Conservation (phyloP, 1,284 basidiomycete species). For the Leucoagaricus sp. region DNA sequence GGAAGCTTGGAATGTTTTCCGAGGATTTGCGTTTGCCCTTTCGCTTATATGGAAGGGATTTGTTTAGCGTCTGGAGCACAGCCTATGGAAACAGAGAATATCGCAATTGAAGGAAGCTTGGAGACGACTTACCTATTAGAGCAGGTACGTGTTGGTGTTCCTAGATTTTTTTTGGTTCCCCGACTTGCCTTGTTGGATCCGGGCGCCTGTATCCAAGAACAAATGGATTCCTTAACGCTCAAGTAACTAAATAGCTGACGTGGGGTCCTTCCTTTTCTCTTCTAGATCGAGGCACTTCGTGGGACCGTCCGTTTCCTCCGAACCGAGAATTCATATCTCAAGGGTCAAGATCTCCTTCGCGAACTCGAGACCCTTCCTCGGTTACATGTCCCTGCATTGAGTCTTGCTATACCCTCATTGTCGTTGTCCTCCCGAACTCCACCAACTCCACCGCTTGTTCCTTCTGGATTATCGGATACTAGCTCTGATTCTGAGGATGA, state of each 20-base stretch:
- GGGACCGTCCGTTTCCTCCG: conserved; percentile 89
- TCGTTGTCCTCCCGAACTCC: no score
- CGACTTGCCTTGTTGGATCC: no score
- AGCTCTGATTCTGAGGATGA: conserved; percentile 33
- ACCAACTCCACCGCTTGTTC: conserved; percentile 61
- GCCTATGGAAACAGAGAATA: conserved; percentile 57
- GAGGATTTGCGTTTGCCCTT: no score
- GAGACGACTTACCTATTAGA: conserved; percentile 86
- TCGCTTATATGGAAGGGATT: no score
- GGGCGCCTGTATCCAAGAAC: no score
- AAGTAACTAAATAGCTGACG: no score
- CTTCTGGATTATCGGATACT: conserved; percentile 63
- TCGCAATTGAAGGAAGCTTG: conserved; percentile 72
- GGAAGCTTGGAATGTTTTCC: conserved; percentile 85
- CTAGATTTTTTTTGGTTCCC: no score
- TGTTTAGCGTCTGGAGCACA: conserved; percentile 46
- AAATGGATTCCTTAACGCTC: no score
- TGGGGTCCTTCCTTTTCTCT: conserved; percentile 6
- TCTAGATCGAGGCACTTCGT: conserved; percentile 85
- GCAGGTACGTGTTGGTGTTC: conserved; percentile 52
- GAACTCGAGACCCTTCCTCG: conserved; percentile 78
- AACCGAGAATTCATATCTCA: conserved; percentile 90
- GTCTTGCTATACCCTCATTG: no score
- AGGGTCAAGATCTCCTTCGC: conserved; percentile 83
- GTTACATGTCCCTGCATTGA: conserved; percentile 52